phyloP scores from a whole-genome alignment of 177 flowering plant species.

The Vitis hybrid region DNA sequence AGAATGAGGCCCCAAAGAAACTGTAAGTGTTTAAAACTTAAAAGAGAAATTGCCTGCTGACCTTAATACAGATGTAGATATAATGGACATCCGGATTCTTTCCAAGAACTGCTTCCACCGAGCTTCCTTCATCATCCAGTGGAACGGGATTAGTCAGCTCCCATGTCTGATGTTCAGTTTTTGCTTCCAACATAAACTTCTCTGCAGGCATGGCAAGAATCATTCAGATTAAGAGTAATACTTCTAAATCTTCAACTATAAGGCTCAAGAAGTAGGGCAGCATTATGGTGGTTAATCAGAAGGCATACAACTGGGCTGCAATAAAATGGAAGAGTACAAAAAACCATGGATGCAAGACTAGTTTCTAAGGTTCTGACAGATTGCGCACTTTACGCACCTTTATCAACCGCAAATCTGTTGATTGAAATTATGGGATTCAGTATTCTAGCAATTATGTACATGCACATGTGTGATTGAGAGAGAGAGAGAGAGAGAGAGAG shows the following conservation, averaged over 20 bases:
- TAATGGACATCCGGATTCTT: conserved; percentile 64
- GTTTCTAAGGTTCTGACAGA: too few species aligned
- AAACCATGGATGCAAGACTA: too few species aligned
- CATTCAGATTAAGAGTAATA: neutral
- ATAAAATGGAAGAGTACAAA: too few species aligned
- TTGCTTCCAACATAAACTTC: conserved; percentile 37
- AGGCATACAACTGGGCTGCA: too few species aligned
- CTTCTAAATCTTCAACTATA: neutral
- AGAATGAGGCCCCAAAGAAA: neutral
- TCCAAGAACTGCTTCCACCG: conserved; percentile 41
- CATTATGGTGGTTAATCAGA: too few species aligned
- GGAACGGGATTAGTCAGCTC: conserved; percentile 62
- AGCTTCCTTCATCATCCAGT: conserved; percentile 44
- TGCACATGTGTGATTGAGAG: too few species aligned
- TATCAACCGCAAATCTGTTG: too few species aligned
- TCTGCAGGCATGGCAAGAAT: conserved; percentile 36
- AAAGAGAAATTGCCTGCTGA: conserved; percentile 13
- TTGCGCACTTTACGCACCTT: too few species aligned
- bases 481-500: too few species aligned
- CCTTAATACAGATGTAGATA: conserved; percentile 74
- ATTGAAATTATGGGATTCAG: too few species aligned
- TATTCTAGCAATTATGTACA: too few species aligned
- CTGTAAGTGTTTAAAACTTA: neutral
- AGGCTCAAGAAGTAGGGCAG: neutral
- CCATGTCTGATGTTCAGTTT: conserved; percentile 32